Evolutionary conservation across 2,329 filamentous ascomycete species (phyloP).

Genomic region (Diatrype stigma): DNA sequence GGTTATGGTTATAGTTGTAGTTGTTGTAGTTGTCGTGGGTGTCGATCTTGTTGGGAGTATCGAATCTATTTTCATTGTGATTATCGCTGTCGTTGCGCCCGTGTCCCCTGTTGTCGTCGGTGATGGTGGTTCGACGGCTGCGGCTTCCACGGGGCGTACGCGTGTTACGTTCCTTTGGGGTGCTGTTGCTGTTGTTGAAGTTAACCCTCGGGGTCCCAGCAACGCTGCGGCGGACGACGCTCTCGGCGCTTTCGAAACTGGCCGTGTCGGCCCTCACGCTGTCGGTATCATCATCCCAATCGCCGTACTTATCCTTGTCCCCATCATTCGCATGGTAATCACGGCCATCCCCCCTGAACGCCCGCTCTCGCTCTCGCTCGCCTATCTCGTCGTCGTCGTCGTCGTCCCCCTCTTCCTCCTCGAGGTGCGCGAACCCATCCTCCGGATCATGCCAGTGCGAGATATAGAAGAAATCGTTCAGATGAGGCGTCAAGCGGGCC

Average conservation of each 20-base stretch:
- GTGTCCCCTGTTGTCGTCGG: background rate
- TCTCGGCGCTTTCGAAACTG: slow-evolving; percentile 27
- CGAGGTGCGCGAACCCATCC: slow-evolving; percentile 71
- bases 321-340: slow-evolving; percentile 14
- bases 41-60: background rate
- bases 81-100: no score
- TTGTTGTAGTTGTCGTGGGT: slow-evolving; percentile 4
- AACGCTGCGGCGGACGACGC: slow-evolving; percentile 35
- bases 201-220: background rate
- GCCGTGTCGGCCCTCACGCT: slow-evolving; percentile 5
- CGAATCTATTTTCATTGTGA: no score
- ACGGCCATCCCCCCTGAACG: background rate
- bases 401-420: slow-evolving; percentile 48
- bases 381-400: slow-evolving; percentile 29
- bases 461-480: slow-evolving; percentile 83
- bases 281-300: slow-evolving; percentile 12
- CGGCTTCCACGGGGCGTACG: slow-evolving; percentile 32
- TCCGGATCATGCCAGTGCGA: slow-evolving; percentile 76
- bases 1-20: slow-evolving; percentile 1
- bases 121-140: background rate
- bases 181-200: background rate
- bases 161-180: slow-evolving; percentile 1
- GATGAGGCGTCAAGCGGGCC: slow-evolving; percentile 49
- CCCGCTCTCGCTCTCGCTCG: slow-evolving; percentile 14
- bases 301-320: slow-evolving; percentile 9